These are phyloP conservation scores for Schizochytrium sp. DNA, from an alignment of 108 stramenopile genomes.

Conservation along the genomic window DNA sequence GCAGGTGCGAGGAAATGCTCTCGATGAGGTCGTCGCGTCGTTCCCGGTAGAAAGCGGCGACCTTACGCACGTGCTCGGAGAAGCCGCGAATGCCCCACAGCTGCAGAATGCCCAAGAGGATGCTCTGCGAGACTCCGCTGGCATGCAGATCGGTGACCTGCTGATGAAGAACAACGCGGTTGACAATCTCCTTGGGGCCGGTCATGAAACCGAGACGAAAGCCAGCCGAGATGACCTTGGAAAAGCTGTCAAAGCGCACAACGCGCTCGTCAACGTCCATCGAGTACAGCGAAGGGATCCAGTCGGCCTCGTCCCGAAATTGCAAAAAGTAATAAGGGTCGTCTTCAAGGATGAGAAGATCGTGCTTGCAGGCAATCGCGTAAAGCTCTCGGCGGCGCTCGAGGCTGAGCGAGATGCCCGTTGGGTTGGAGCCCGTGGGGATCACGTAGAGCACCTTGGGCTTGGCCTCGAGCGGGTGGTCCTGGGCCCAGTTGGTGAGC, in stretches of 20 bases:
- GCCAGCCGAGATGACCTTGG: constrained; percentile 52
- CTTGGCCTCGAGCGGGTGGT: background rate
- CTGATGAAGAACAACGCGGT: constrained; percentile 30
- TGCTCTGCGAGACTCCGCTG: constrained; percentile 48
- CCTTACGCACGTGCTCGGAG: background rate
- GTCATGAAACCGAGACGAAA: constrained; percentile 54
- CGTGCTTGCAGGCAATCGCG: constrained; percentile 36
- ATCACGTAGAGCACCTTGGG: constrained; percentile 43
- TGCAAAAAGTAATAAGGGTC: constrained; percentile 55
- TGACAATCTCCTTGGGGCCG: constrained; percentile 40
- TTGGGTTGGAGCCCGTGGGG: constrained; percentile 44
- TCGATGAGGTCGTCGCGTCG: constrained; percentile 32
- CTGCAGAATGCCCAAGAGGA: constrained; percentile 29
- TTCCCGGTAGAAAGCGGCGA: constrained; percentile 24
- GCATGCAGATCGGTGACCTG: constrained; percentile 44
- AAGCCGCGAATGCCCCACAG: constrained; percentile 32
- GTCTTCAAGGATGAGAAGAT: constrained; percentile 54
- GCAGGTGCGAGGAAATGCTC: constrained; percentile 27
- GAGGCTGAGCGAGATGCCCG: constrained; percentile 26
- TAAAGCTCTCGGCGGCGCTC: constrained; percentile 42
- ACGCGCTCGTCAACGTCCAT: constrained; percentile 52
- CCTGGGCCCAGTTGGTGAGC: background rate
- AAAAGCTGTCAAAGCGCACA: constrained; percentile 50
- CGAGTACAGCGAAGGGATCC: background rate
- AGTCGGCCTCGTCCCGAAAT: background rate